Conservation (phyloP, 257 asterid species). For the Petrea volubilis region DNA sequence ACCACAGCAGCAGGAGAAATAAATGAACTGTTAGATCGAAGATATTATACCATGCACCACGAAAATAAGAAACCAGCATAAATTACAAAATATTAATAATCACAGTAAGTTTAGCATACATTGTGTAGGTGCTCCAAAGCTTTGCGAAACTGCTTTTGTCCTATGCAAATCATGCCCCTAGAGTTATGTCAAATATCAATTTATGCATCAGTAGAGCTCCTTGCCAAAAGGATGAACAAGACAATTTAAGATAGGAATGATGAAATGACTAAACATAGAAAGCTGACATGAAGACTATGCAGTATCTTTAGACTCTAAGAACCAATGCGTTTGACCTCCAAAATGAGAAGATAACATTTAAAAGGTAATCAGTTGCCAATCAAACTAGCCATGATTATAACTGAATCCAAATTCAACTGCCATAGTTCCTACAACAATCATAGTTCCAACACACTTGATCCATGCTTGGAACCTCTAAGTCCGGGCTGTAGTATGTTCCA, state of each 20-base stretch:
- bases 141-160: slow-evolving; percentile 78
- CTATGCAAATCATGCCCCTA: slow-evolving; percentile 96
- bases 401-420: neutral
- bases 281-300: neutral
- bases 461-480: slow-evolving; percentile 6
- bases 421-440: slow-evolving; percentile 9
- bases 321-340: slow-evolving; percentile 5
- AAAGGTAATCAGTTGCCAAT: neutral
- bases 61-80: slow-evolving; percentile 6
- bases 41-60: neutral
- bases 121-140: slow-evolving; percentile 90
- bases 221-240: slow-evolving; percentile 5
- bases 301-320: slow-evolving; percentile 14
- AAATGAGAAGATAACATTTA: neutral
- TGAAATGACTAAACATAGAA: neutral
- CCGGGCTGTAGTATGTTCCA: too few species aligned
- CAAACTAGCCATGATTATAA: neutral
- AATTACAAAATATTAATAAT: neutral
- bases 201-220: slow-evolving; percentile 13
- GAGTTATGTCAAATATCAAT: slow-evolving; percentile 24
- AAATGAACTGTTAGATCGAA: slow-evolving; percentile 3
- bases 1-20: slow-evolving; percentile 17
- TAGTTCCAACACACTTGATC: neutral
- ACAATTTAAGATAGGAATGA: neutral
- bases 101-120: slow-evolving; percentile 43